Percentiles rank a stretch among this genome's conserved stretches.
phyloP scores from a whole-genome alignment of 2,329 filamentous ascomycete genomes.

The Ophiocordyceps camponoti-floridani region DNA sequence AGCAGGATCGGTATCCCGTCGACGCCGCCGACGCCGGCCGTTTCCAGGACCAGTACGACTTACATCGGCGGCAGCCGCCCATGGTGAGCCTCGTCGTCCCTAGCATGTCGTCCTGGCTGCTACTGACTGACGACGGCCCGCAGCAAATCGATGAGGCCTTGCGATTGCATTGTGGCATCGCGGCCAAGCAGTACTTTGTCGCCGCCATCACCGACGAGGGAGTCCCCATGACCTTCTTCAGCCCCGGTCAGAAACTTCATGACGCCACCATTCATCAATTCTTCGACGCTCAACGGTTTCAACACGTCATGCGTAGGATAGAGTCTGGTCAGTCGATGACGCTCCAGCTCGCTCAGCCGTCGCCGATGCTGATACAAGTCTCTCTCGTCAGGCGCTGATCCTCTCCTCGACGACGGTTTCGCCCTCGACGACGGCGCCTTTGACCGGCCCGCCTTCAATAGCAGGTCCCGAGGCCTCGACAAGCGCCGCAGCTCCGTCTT shows the following conservation, averaged over 20 bases:
- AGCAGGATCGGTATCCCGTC: constrained; percentile 11
- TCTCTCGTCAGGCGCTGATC: constrained; percentile 11
- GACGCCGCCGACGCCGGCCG: constrained; percentile 15
- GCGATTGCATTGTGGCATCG: constrained; percentile 31
- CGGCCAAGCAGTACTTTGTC: constrained; percentile 32
- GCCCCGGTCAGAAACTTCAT: constrained; percentile 19
- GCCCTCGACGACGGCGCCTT: constrained; percentile 9
- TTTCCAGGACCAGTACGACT: constrained; percentile 15
- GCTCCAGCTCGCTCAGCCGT: background rate
- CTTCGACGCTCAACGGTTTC: constrained; percentile 25
- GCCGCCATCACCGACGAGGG: constrained; percentile 31
- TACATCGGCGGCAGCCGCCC: constrained; percentile 17
- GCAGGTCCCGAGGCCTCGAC: constrained; percentile 10
- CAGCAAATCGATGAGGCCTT: constrained; percentile 34
- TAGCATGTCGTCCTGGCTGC: background rate
- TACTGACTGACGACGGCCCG: background rate
- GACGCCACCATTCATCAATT: constrained; percentile 23
- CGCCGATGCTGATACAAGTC: background rate
- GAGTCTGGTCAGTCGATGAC: constrained; percentile 17
- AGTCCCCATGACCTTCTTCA: constrained; percentile 24
- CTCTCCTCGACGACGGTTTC: constrained; percentile 15
- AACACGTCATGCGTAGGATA: constrained; percentile 18
- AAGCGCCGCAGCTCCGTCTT: constrained; percentile 14
- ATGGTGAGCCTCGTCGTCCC: constrained; percentile 14
- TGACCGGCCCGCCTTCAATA: constrained; percentile 9